Evolutionary conservation across 2,329 filamentous ascomycete species (phyloP), one percentile per base, ranked within the genome.

Genomic region (Monosporascus sp.): DNA sequence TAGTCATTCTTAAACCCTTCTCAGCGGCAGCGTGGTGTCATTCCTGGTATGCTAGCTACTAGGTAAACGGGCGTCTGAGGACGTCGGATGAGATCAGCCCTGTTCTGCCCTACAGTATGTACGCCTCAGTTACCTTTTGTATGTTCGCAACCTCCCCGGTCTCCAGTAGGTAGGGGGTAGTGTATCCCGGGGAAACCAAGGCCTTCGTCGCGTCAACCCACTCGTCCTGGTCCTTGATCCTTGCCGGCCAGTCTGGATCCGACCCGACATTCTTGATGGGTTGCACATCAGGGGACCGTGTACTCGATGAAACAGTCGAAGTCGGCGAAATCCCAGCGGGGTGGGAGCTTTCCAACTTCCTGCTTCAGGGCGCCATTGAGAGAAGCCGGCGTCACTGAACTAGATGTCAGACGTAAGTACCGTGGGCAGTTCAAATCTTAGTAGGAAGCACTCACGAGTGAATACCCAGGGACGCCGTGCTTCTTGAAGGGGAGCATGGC

Each of bases 271-370:
- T 55, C n/a, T 46, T 47, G 51, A 67, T 62, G 11, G 43, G 27
- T 24, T 63, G 11, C 14, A 60, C 16, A 31, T 57, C 57, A 4
- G 58, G 56, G 56, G 35, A 67, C 22, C 3, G 47, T 57, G 47
- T 69, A 68, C 54, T 69, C 64, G 44, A 68, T 60, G 43, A 68
- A 53, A 41, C 61, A 65, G 54, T 68, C 65, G 45, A 59, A 65
- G 48, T 66, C 64, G 26, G 62, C 61, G 26, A 58, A 52, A 1
- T 61, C 49, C 60, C 59, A 63, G 16, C 26, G 49, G 5, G 57
- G 37, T 8, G 58, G 51, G 37, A 49, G 8, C 45, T 57, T 52
- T 26, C 50, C 53, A 27, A 65, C 55, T 1, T 55, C 53, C 45
- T 54, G 47, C 54, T 60, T 59, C 19, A 65, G 38, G 26, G 40